Evolutionary conservation across 73 alveolate species (phyloP).

Genomic region (Symbiodinium pilosum): DNA sequence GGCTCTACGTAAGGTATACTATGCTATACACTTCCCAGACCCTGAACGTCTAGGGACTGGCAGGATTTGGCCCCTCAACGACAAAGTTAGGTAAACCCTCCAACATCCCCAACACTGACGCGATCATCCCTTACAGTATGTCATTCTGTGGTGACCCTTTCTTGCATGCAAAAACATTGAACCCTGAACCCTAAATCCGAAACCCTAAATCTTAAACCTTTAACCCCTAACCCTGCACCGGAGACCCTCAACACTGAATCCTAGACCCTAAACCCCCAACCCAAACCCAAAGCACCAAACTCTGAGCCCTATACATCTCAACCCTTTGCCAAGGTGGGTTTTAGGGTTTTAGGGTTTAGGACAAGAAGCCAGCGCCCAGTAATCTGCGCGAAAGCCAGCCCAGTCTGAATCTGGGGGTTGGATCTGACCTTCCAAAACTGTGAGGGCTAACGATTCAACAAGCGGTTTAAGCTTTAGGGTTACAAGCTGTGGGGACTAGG

Average conservation of each 20-base stretch:
- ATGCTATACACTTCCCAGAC: too few relatives aligned
- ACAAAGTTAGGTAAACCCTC: too few relatives aligned
- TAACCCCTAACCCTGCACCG: not conserved
- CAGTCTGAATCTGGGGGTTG: constrained; percentile 25
- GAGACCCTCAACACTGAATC: not conserved
- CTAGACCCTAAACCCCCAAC: not conserved
- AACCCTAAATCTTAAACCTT: not conserved
- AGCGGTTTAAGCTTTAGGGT: not conserved
- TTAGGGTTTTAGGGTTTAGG: too few relatives aligned
- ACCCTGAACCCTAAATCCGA: not conserved
- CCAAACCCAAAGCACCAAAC: not conserved
- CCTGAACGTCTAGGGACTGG: too few relatives aligned
- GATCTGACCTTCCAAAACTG: not conserved
- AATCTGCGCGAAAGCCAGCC: constrained; percentile 56
- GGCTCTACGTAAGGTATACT: too few relatives aligned
- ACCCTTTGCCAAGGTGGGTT: too few relatives aligned
- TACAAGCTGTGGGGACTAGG: too few relatives aligned
- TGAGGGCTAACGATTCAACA: not conserved
- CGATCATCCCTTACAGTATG: too few relatives aligned
- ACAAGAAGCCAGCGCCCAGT: constrained; percentile 45
- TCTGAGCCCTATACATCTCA: not conserved
- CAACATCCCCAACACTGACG: too few relatives aligned
- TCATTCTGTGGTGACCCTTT: too few relatives aligned
- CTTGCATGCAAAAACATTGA: not conserved
- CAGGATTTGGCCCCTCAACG: too few relatives aligned